These are phyloP conservation scores for Mycena polygramma DNA, from an alignment of 768 basidiomycete species.

Conservation along the genomic window DNA sequence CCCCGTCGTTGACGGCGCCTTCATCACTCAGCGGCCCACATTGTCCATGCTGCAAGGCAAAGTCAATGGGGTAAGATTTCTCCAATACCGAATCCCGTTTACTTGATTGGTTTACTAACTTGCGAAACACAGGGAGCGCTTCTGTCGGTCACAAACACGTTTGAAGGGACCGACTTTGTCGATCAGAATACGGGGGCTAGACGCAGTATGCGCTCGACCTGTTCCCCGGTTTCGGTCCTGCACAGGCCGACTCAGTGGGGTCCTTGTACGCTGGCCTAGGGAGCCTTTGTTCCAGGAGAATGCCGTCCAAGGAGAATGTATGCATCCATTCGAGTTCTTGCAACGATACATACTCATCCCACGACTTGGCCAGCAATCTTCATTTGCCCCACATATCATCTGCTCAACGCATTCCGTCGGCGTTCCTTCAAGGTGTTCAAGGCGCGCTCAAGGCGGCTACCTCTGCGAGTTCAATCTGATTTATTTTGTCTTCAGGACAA, in stretches of 20 bases:
- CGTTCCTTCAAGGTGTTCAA: constrained; percentile 41
- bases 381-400: constrained; percentile 45
- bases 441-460: no score
- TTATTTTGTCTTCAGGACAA: not conserved
- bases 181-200: constrained; percentile 26
- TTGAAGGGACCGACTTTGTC: constrained; percentile 49
- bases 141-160: constrained; percentile 44
- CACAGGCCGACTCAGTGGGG: constrained; percentile 24
- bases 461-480: no score
- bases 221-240: constrained; percentile 39
- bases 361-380: constrained; percentile 42
- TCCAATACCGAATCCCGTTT: not conserved
- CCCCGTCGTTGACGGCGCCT: constrained; percentile 53
- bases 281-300: constrained; percentile 38
- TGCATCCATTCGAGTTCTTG: not conserved
- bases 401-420: constrained; percentile 42
- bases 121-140: constrained; percentile 38
- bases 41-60: constrained; percentile 43
- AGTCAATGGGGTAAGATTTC: constrained; percentile 49
- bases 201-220: constrained; percentile 40
- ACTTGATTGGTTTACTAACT: not conserved
- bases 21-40: constrained; percentile 51
- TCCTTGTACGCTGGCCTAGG: constrained; percentile 37
- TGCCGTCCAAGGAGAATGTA: constrained; percentile 46
- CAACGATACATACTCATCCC: not conserved